phyloP scores from a whole-genome alignment of 805 yeast genomes.

The Kuraishia piskuri region DNA sequence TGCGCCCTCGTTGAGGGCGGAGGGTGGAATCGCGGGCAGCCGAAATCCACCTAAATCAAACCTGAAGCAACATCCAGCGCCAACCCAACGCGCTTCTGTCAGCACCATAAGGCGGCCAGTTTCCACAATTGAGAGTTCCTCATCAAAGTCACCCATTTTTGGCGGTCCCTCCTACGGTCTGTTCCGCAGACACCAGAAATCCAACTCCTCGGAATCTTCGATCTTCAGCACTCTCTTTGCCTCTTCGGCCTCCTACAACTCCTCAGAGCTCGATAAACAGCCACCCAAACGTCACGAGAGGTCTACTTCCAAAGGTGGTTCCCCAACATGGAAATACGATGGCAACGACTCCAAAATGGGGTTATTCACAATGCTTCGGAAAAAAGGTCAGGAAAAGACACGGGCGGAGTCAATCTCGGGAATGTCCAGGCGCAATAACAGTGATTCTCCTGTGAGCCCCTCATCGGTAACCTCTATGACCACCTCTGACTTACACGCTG shows the following conservation, averaged over 20 bases:
- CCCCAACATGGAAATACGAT: not conserved
- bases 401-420: not conserved
- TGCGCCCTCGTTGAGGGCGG: constrained; percentile 18
- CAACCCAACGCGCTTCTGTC: not conserved
- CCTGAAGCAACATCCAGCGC: constrained; percentile 2
- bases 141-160: constrained; percentile 25
- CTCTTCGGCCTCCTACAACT: not conserved
- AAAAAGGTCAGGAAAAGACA: not conserved
- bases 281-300: not conserved
- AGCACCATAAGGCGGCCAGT: constrained; percentile 21
- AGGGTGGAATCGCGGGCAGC: not conserved
- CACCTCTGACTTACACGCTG: not conserved
- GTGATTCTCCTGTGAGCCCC: constrained; percentile 3
- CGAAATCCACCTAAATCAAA: not conserved
- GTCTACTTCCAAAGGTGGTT: not conserved
- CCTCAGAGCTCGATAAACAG: not conserved
- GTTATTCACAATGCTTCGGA: not conserved
- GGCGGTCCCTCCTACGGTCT: constrained; percentile 28
- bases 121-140: constrained; percentile 26
- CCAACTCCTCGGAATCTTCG: constrained; percentile 53
- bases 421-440: not conserved
- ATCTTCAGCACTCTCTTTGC: constrained; percentile 21
- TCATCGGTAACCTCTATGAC: not conserved
- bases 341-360: not conserved
- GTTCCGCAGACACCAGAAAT: constrained; percentile 56